Conservation (phyloP, 1,284 basidiomycete species). For the Cryptococcus sp. region DNA sequence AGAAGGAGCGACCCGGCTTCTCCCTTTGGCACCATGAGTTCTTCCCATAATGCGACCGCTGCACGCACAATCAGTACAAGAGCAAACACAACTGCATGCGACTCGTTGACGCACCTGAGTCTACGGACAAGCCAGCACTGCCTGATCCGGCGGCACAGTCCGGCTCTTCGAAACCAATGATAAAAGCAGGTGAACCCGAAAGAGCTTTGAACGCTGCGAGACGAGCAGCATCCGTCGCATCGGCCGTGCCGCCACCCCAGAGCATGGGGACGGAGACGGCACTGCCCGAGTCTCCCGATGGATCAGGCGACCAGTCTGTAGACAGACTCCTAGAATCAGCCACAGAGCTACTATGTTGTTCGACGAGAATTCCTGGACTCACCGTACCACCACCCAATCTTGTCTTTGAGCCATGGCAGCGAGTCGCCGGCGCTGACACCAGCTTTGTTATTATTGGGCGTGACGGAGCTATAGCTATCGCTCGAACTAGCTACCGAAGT, state of each 20-base stretch:
- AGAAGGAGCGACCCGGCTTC: slow-evolving; percentile 40
- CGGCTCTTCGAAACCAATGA: slow-evolving; percentile 53
- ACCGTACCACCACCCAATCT: slow-evolving; percentile 52
- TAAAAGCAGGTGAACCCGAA: slow-evolving; percentile 35
- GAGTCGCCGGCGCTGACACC: slow-evolving; percentile 39
- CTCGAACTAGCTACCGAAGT: slow-evolving; percentile 5
- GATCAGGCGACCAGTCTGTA: slow-evolving; percentile 33
- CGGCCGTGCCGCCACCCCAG: slow-evolving; percentile 49
- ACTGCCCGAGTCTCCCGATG: slow-evolving; percentile 23
- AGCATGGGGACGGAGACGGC: slow-evolving; percentile 44
- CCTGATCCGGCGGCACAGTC: slow-evolving; percentile 43
- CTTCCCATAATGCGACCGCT: slow-evolving; percentile 46
- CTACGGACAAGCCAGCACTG: slow-evolving; percentile 33
- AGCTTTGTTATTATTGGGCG: slow-evolving; percentile 48
- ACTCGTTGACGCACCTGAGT: slow-evolving; percentile 22
- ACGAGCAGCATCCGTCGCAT: slow-evolving; percentile 32
- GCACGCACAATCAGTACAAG: not conserved
- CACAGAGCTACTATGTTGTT: not conserved
- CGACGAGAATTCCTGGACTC: slow-evolving; percentile 17
- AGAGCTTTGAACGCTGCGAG: slow-evolving; percentile 42
- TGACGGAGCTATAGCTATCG: slow-evolving; percentile 11
- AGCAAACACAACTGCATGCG: not conserved
- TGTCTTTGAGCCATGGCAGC: slow-evolving; percentile 28
- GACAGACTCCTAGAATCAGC: too few relatives aligned
- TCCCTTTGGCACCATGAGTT: slow-evolving; percentile 40